A percentile compares a stretch with the other conserved stretches of the same genome.
phyloP scores from a whole-genome alignment of 768 basidiomycete species.

The Termitomyces sp. region DNA sequence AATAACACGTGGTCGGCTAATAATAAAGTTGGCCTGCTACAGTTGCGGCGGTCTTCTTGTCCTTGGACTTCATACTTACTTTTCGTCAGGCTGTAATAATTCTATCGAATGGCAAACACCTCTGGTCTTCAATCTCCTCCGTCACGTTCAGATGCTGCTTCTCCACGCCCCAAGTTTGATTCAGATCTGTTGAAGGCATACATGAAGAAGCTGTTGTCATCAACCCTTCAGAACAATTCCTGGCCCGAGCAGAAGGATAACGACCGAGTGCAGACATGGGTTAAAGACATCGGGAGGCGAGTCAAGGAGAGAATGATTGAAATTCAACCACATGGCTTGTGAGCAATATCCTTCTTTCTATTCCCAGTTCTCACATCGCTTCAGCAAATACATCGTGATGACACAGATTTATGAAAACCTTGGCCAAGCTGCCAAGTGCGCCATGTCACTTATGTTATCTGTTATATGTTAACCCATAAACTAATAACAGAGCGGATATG shows the following conservation, averaged over 20 bases:
- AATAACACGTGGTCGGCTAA: conserved; percentile 17
- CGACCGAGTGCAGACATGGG: conserved; percentile 69
- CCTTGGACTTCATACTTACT: neutral
- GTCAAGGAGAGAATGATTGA: conserved; percentile 85
- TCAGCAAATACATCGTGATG: conserved; percentile 82
- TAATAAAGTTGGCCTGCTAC: neutral
- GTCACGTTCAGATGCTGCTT: conserved; percentile 57
- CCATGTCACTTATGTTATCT: conserved; percentile 11
- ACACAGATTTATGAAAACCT: conserved; percentile 83
- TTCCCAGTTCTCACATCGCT: conserved; percentile 8
- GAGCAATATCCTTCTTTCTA: conserved; percentile 26
- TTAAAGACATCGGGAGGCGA: conserved; percentile 79
- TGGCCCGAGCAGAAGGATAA: conserved; percentile 71
- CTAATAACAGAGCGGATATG: conserved; percentile 60
- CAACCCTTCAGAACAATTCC: conserved; percentile 55
- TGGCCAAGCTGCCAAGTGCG: conserved; percentile 81
- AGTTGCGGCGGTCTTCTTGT: neutral
- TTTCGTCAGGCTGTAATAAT: neutral
- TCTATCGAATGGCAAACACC: conserved; percentile 12
- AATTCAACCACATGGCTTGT: conserved; percentile 81
- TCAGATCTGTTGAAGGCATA: conserved; percentile 68
- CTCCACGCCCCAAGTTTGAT: conserved; percentile 62
- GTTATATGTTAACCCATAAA: conserved; percentile 5
- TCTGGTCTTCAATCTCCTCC: conserved; percentile 58
- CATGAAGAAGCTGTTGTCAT: conserved; percentile 75